Conservation (phyloP, 208 protist genomes). For the Acanthamoeba culbertsoni region DNA sequence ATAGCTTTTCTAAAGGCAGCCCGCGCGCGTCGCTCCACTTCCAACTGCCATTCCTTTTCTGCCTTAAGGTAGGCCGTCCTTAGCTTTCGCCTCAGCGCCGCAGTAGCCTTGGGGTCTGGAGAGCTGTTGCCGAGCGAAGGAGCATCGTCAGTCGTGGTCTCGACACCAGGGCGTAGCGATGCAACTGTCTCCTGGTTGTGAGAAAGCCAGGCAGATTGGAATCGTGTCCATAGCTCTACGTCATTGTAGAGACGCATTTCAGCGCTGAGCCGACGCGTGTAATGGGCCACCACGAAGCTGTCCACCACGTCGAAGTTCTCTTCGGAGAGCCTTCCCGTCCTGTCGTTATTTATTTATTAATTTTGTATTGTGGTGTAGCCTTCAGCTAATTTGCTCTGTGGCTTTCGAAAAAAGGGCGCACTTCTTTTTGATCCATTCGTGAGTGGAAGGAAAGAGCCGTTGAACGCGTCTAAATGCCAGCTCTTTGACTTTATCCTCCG, state of each 20-base stretch:
- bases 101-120: not conserved
- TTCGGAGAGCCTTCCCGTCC: not conserved
- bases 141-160: not conserved
- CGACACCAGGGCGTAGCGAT: not conserved
- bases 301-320: conserved; percentile 33
- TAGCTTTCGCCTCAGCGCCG: not conserved
- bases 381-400: not conserved
- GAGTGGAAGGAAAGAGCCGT: not conserved
- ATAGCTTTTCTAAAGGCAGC: not conserved
- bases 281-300: conserved; percentile 28
- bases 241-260: not conserved
- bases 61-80: not conserved
- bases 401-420: not conserved
- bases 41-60: not conserved
- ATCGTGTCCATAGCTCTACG: not conserved
- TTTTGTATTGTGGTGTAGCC: not conserved
- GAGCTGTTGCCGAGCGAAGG: not conserved
- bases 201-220: not conserved
- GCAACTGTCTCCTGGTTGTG: not conserved
- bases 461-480: not conserved
- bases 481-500: not conserved
- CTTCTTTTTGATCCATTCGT: not conserved
- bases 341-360: not conserved
- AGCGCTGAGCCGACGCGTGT: not conserved
- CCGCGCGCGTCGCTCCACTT: not conserved